Percentiles rank a stretch among this genome's conserved stretches.
These are phyloP conservation scores for Jaltomata sinuosa DNA, from an alignment of 257 asterid species.

Conservation along the genomic window DNA sequence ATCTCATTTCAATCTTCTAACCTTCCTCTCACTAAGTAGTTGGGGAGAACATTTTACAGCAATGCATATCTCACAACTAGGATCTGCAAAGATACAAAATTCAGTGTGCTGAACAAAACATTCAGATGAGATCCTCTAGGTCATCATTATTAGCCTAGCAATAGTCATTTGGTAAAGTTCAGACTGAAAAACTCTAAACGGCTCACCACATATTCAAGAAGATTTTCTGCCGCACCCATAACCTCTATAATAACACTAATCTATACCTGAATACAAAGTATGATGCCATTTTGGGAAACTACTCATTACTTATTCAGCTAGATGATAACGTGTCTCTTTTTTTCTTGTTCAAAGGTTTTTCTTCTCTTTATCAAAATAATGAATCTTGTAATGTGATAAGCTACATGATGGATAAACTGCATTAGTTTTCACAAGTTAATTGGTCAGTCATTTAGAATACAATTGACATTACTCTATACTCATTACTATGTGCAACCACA, in stretches of 20 bases:
- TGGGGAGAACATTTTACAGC: background rate
- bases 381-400: no score
- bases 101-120: background rate
- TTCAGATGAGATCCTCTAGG: background rate
- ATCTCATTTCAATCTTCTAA: no score
- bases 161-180: background rate
- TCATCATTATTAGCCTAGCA: background rate
- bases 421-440: background rate
- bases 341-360: background rate
- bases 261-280: background rate
- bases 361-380: background rate
- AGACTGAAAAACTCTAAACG: background rate
- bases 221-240: background rate
- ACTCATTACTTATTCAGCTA: background rate
- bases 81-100: background rate
- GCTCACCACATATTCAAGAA: background rate
- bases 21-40: background rate
- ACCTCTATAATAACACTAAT: background rate
- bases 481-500: background rate
- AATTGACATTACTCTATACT: background rate
- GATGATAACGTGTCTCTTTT: background rate
- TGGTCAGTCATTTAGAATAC: background rate
- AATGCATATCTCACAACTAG: background rate
- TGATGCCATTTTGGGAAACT: background rate
- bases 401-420: background rate